Conservation (phyloP, 116 monocot species). For the Dioscorea cayenensis region DNA sequence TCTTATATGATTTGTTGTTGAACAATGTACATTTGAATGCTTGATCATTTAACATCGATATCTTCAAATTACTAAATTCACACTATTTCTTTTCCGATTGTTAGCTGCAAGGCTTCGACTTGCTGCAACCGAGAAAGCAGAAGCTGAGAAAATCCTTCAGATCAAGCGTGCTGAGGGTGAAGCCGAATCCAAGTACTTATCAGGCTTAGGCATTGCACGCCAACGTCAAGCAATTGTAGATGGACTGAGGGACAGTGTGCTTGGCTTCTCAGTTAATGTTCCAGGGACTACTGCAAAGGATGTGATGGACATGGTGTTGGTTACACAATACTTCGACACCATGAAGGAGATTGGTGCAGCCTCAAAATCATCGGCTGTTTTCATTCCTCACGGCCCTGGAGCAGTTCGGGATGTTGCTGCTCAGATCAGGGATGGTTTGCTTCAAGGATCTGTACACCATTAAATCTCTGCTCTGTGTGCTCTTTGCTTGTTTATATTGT, state of each 20-base stretch:
- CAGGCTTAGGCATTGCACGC: constrained; percentile 73
- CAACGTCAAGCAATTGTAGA: constrained; percentile 86
- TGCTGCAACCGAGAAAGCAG: constrained; percentile 79
- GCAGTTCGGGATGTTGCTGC: constrained; percentile 65
- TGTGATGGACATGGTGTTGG: constrained; percentile 91
- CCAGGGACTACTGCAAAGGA: constrained; percentile 82
- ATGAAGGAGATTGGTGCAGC: constrained; percentile 88
- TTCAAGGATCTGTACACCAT: constrained; percentile 27
- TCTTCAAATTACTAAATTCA: background rate
- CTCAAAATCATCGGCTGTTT: constrained; percentile 66
- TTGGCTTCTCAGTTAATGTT: constrained; percentile 76
- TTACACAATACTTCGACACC: constrained; percentile 85
- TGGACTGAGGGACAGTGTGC: constrained; percentile 75
- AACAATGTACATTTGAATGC: too few relatives aligned
- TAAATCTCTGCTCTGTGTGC: too few relatives aligned
- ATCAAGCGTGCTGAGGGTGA: constrained; percentile 79
- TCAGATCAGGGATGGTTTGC: constrained; percentile 76
- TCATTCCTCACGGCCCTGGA: constrained; percentile 81
- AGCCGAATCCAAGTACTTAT: constrained; percentile 77
- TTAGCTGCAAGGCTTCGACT: constrained; percentile 71
- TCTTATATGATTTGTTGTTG: too few relatives aligned
- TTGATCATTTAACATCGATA: too few relatives aligned
- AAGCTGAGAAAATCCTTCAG: constrained; percentile 86
- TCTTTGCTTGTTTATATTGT: too few relatives aligned
- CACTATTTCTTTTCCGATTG: background rate